A percentile compares a stretch with the other conserved stretches of the same genome.
These are phyloP conservation scores for Coemansia sp. DNA, from an alignment of 192 early-diverging fungal species.

Conservation along the genomic window DNA sequence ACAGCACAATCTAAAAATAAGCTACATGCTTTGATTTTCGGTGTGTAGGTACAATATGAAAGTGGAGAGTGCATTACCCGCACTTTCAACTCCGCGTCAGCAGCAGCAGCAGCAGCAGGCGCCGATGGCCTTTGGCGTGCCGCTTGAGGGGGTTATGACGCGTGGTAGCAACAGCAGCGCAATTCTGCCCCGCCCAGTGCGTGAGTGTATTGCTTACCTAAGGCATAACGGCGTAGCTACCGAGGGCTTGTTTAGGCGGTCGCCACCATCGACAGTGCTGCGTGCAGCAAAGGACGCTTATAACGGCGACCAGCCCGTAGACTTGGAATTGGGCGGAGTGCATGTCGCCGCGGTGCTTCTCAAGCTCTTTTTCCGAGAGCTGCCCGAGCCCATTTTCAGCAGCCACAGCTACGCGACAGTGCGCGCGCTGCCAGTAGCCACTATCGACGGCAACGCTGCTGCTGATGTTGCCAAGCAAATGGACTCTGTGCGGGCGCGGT, in stretches of 20 bases:
- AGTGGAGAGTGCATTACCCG: neutral
- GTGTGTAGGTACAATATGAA: constrained; percentile 31
- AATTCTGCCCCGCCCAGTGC: constrained; percentile 71
- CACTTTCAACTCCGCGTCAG: constrained; percentile 11
- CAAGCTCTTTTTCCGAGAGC: constrained; percentile 80
- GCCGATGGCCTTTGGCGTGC: constrained; percentile 65
- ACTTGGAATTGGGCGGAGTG: constrained; percentile 65
- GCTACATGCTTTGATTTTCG: neutral
- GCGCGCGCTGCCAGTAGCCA: constrained; percentile 38
- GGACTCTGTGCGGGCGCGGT: constrained; percentile 28
- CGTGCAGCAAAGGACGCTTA: constrained; percentile 53
- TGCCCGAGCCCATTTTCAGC: constrained; percentile 72
- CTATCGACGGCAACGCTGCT: constrained; percentile 12
- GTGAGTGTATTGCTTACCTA: constrained; percentile 69
- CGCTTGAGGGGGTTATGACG: constrained; percentile 64
- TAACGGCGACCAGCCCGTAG: constrained; percentile 49
- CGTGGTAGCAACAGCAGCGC: constrained; percentile 29
- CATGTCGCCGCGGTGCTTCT: constrained; percentile 80
- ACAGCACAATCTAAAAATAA: constrained; percentile 13
- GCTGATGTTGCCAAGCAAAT: constrained; percentile 29
- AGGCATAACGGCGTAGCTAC: constrained; percentile 63
- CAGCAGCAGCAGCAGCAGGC: constrained; percentile 16
- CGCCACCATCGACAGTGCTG: constrained; percentile 70
- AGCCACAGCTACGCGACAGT: constrained; percentile 56
- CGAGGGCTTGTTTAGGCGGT: constrained; percentile 86